Conservation (phyloP, 129 eudicot genomes). For the Flaveria linearis region DNA sequence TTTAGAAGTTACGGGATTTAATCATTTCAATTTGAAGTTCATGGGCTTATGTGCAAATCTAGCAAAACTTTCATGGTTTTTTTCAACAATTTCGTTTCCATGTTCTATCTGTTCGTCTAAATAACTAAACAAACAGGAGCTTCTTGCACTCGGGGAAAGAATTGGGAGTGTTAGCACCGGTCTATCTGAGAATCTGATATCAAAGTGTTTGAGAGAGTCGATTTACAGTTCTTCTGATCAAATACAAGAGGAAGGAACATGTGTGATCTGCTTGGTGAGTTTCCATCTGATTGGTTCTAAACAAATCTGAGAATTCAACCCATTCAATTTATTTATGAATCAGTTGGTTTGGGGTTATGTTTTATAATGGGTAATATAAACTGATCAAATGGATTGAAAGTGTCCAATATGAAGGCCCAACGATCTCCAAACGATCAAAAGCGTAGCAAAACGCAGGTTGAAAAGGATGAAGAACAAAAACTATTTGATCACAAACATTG, state of each 20-base stretch:
- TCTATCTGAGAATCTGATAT: constrained; percentile 49
- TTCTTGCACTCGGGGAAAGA: constrained; percentile 68
- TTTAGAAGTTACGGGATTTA: background rate
- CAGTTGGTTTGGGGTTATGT: background rate
- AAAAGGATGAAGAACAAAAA: no score
- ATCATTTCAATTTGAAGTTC: background rate
- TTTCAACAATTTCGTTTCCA: background rate
- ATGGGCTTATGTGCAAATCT: background rate
- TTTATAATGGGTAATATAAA: background rate
- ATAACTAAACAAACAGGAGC: constrained; percentile 49
- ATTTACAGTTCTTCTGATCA: constrained; percentile 56
- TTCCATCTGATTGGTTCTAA: background rate
- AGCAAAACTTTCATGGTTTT: background rate
- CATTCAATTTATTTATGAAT: background rate
- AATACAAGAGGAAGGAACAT: constrained; percentile 51
- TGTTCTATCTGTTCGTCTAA: background rate
- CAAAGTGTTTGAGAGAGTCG: constrained; percentile 51
- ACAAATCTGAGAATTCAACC: background rate
- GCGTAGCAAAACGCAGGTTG: no score
- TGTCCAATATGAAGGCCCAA: no score
- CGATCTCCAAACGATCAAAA: no score
- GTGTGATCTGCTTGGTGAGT: constrained; percentile 78
- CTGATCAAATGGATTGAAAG: background rate
- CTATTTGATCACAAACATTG: no score
- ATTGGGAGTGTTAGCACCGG: constrained; percentile 73